Evolutionary conservation across 371 early-diverging fungal species (phyloP).

Genomic region (Mortierella sp.): DNA sequence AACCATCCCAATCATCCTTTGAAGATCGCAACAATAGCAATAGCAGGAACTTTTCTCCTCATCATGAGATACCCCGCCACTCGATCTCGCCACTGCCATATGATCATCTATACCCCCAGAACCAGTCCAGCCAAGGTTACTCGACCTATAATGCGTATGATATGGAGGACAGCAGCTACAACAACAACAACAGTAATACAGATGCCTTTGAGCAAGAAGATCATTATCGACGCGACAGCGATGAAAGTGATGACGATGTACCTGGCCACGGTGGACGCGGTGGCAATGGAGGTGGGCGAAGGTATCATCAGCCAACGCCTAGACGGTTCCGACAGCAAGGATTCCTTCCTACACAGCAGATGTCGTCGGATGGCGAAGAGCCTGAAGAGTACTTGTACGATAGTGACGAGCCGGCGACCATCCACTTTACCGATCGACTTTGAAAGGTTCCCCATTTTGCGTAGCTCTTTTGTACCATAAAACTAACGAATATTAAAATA

Average conservation of each 20-base stretch:
- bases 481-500: background rate
- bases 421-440: constrained; percentile 40
- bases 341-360: background rate
- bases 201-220: constrained; percentile 23
- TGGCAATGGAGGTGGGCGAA: background rate
- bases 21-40: constrained; percentile 7
- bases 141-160: constrained; percentile 23
- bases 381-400: constrained; percentile 52
- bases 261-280: background rate
- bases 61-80: background rate
- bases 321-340: constrained; percentile 33
- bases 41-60: background rate
- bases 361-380: constrained; percentile 33
- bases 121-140: constrained; percentile 3
- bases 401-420: constrained; percentile 50
- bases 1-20: background rate
- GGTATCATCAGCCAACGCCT: constrained; percentile 27
- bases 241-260: constrained; percentile 27
- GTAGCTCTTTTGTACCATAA: background rate
- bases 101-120: constrained; percentile 12
- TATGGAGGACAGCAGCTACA: constrained; percentile 19
- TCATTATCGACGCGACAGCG: constrained; percentile 37
- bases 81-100: constrained; percentile 13
- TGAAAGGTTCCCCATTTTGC: background rate
- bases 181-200: background rate